Evolutionary conservation across 2,329 filamentous ascomycete genomes (phyloP), one percentile per base, ranked within the genome.

Genomic region (Talaromyces pinophilus): DNA sequence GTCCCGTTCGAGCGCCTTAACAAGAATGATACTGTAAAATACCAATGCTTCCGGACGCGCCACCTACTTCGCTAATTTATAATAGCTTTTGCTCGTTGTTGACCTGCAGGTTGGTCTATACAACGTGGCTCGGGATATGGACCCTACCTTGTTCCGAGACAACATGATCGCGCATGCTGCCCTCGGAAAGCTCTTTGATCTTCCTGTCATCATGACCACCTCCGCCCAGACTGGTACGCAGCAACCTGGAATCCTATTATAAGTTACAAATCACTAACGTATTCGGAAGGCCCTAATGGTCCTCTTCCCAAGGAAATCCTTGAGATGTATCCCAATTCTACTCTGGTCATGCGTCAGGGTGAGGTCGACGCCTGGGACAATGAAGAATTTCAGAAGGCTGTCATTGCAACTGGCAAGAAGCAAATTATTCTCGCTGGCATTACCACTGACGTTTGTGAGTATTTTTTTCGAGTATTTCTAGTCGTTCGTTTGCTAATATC

Each of bases 351-450:
- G 71, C 87, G 90, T 42, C 83, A 89, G 68, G 90, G 90, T 46
- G 88, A 93, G 73, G 89, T 93, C 72, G 86, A 92, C 73, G 90
- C 90, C 2, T 92, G 89, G 90, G 91, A 93, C 74, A 92, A 91
- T 71, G 70, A 83, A 2, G 85, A 90, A 0, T 92, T 93, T 80
- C 84, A 84, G 42, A 81, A 81, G 1, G 90, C 90, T 1, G 83
- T 93, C 68, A 79, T 44, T 44, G 42, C 42, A n/a, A 44, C 42
- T 19, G 42, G 42, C 42, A 44, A 44, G 42, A 44, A 44, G 42
- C 42, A 44, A 10, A 44, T 44, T 19, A 44, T 44, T n/a, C 42
- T 44, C 42, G 42, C 42, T n/a, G 42, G 42, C 17, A 44, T 44
- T n/a, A 44, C 42, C 42, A 44, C 42, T 44, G 42, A 44, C 17